Evolutionary conservation across 768 basidiomycete genomes (phyloP).

Genomic region (Kwoniella newhampshirensis): DNA sequence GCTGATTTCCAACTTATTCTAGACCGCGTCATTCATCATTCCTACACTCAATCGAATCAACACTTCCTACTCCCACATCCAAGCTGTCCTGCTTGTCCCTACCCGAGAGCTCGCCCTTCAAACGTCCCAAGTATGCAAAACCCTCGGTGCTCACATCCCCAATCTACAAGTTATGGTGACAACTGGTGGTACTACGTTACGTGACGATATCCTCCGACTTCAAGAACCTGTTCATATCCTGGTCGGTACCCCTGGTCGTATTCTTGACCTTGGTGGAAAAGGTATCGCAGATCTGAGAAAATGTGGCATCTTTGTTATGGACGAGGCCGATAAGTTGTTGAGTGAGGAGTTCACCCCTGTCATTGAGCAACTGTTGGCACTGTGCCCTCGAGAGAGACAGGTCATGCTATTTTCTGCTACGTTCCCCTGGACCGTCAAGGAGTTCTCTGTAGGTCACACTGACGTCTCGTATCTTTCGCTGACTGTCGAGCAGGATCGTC

Average conservation of each 20-base stretch:
- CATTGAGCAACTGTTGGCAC: conserved; percentile 89
- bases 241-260: conserved; percentile 94
- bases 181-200: conserved; percentile 94
- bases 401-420: conserved; percentile 99
- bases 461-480: conserved; percentile 13
- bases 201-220: conserved; percentile 93
- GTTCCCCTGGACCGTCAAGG: conserved; percentile 98
- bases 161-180: conserved; percentile 97
- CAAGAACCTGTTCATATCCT: conserved; percentile 89
- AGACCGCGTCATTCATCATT: conserved; percentile 98
- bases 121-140: conserved; percentile 98
- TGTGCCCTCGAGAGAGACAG: conserved; percentile 80
- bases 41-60: conserved; percentile 93
- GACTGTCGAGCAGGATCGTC: conserved; percentile 47
- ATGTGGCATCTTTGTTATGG: conserved; percentile 98
- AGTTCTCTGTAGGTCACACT: conserved; percentile 75
- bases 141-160: conserved; percentile 85
- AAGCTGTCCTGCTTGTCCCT: conserved; percentile 92
- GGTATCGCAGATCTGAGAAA: conserved; percentile 88
- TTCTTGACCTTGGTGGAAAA: conserved; percentile 91
- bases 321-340: conserved; percentile 97
- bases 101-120: conserved; percentile 98
- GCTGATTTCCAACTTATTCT: conserved; percentile 48
- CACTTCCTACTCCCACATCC: conserved; percentile 77
- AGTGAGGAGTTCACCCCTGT: conserved; percentile 97